Evolutionary conservation across 805 yeast genomes (phyloP).

Genomic region (Saturnispora dispora): DNA sequence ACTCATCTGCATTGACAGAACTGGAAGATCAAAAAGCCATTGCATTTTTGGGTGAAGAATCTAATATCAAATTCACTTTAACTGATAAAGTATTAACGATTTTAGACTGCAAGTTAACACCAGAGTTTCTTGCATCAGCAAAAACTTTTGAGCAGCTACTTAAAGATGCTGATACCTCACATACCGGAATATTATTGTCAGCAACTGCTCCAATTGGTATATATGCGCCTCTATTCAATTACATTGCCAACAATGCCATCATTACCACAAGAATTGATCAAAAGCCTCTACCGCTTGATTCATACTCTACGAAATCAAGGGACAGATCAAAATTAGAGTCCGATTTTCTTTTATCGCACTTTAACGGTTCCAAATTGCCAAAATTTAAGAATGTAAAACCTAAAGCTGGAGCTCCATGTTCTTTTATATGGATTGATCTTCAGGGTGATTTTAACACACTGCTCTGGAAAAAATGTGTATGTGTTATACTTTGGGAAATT

Average conservation of each 20-base stretch:
- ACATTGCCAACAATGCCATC: conserved; percentile 36
- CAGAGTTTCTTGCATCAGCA: conserved; percentile 37
- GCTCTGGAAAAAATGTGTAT: conserved; percentile 53
- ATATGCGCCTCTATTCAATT: conserved; percentile 52
- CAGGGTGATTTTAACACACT: conserved; percentile 47
- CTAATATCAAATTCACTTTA: conserved; percentile 46
- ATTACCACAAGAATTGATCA: conserved; percentile 47
- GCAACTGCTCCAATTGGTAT: conserved; percentile 52
- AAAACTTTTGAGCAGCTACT: conserved; percentile 34
- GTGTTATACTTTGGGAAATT: conserved; percentile 36
- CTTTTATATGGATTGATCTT: conserved; percentile 64
- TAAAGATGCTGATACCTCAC: conserved; percentile 19
- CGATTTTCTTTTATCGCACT: conserved; percentile 41
- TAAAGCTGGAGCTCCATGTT: conserved; percentile 54
- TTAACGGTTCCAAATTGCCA: conserved; percentile 10
- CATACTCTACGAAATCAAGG: conserved; percentile 68
- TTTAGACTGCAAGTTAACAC: conserved; percentile 32
- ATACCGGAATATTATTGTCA: conserved; percentile 47
- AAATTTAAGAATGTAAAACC: conserved; percentile 29
- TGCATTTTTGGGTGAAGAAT: conserved; percentile 36
- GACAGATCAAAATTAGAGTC: conserved; percentile 60
- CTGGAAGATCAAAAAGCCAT: conserved; percentile 51
- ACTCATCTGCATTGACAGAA: conserved; percentile 40
- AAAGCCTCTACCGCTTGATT: conserved; percentile 38
- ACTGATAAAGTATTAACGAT: conserved; percentile 42